Percentiles rank a stretch among this genome's conserved stretches.
phyloP scores from a whole-genome alignment of 306 rosid species.

The Medicago ruthenica region DNA sequence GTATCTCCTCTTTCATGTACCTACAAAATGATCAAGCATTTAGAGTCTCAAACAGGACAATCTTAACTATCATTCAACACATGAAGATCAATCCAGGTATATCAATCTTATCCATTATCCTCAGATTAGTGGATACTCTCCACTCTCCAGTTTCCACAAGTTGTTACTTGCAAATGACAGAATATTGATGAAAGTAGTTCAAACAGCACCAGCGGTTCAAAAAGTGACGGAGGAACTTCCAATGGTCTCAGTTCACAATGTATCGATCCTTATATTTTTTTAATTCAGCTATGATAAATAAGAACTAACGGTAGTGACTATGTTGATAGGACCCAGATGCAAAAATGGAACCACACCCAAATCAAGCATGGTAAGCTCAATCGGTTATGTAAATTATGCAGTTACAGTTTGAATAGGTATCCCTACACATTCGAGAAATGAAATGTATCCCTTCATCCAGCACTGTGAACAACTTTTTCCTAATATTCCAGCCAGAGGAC shows the following conservation, averaged over 20 bases:
- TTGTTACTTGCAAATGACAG: slow-evolving; percentile 1
- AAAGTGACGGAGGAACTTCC: not conserved
- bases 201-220: not conserved
- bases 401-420: slow-evolving; percentile 7
- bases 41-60: slow-evolving; percentile 8
- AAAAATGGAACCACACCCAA: slow-evolving; percentile 5
- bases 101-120: slow-evolving; percentile 5
- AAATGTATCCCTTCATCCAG: not conserved
- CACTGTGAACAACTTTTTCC: not conserved
- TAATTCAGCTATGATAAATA: not conserved
- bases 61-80: slow-evolving; percentile 11
- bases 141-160: slow-evolving; percentile 3
- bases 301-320: not conserved
- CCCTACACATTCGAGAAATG: slow-evolving; percentile 4
- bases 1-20: slow-evolving; percentile 84
- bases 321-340: not conserved
- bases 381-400: not conserved
- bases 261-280: not conserved
- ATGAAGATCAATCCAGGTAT: not conserved
- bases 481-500: not conserved
- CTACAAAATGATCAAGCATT: slow-evolving; percentile 55
- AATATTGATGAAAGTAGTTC: not conserved
- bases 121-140: not conserved
- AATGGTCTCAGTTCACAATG: not conserved
- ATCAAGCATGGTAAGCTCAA: slow-evolving; percentile 4